phyloP scores from a whole-genome alignment of 441 rosid genomes.

The Arabidopsis hybrid region DNA sequence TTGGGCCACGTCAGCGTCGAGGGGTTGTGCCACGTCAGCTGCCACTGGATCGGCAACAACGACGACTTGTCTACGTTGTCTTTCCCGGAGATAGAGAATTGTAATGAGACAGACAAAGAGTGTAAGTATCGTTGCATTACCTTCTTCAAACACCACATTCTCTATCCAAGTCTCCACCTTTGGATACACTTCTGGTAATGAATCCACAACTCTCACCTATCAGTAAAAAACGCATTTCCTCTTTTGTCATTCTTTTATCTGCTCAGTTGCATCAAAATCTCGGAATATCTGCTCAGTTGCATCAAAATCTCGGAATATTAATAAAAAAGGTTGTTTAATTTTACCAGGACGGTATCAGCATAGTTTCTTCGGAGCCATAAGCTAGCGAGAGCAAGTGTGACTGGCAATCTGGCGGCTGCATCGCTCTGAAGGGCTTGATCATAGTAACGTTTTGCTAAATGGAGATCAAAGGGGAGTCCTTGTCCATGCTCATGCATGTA shows the following conservation, averaged over 20 bases:
- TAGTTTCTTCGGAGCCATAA: slow-evolving; percentile 90
- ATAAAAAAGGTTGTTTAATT: too few species aligned
- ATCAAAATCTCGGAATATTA: too few species aligned
- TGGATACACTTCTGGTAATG: slow-evolving; percentile 91
- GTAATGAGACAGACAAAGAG: slow-evolving; percentile 88
- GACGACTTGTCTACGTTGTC: slow-evolving; percentile 77
- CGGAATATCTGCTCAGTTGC: too few species aligned
- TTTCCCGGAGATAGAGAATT: slow-evolving; percentile 87
- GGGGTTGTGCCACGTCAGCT: slow-evolving; percentile 50
- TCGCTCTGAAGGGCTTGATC: slow-evolving; percentile 88
- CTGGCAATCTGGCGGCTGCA: slow-evolving; percentile 89
- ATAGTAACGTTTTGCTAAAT: slow-evolving; percentile 96
- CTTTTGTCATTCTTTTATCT: slow-evolving; percentile 14
- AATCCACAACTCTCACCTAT: slow-evolving; percentile 77
- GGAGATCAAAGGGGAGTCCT: slow-evolving; percentile 97
- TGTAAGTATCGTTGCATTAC: slow-evolving; percentile 91
- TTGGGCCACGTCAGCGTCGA: slow-evolving; percentile 40
- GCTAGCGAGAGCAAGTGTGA: slow-evolving; percentile 86
- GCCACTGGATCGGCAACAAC: slow-evolving; percentile 55
- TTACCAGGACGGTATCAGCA: slow-evolving; percentile 81
- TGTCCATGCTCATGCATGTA: slow-evolving; percentile 99
- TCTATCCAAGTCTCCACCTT: slow-evolving; percentile 93
- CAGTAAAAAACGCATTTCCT: slow-evolving; percentile 2
- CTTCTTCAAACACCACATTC: slow-evolving; percentile 92
- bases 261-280: too few species aligned